These are phyloP conservation scores for Rhizopogon vulgaris DNA, from an alignment of 768 basidiomycete species.

Conservation along the genomic window DNA sequence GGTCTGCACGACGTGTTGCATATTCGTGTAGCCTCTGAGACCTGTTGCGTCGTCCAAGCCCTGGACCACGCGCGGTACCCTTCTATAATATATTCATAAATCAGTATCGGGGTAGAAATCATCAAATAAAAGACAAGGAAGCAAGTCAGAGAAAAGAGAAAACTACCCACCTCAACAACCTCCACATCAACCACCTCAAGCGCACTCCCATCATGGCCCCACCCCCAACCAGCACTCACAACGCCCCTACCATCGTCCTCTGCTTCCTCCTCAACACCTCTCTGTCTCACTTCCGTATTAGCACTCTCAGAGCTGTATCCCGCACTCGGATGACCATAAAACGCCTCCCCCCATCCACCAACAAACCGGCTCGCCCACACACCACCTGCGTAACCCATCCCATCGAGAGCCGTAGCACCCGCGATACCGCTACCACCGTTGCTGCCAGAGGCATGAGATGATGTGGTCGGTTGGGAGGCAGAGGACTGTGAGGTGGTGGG, in stretches of 20 bases:
- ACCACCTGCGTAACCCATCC: conserved; percentile 21
- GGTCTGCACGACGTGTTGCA: conserved; percentile 47
- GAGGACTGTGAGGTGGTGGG: conserved; percentile 16
- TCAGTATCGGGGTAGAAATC: conserved; percentile 4
- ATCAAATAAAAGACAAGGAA: neutral
- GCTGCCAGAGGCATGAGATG: conserved; percentile 8
- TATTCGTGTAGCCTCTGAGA: conserved; percentile 65
- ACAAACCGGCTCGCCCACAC: conserved; percentile 34
- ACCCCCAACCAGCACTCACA: conserved; percentile 72
- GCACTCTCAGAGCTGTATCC: conserved; percentile 14
- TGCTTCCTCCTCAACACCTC: conserved; percentile 25
- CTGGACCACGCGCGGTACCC: conserved; percentile 44
- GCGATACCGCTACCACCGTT: conserved; percentile 18
- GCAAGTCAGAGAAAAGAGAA: neutral
- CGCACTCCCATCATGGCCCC: conserved; percentile 70
- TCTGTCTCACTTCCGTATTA: conserved; percentile 15
- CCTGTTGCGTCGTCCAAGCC: conserved; percentile 56
- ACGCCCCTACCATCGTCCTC: conserved; percentile 57
- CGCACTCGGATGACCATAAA: conserved; percentile 24
- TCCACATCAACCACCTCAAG: conserved; percentile 63
- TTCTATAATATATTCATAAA: conserved; percentile 29
- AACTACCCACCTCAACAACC: conserved; percentile 51
- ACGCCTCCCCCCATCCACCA: conserved; percentile 35
- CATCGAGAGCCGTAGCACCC: conserved; percentile 21
- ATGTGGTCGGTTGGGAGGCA: conserved; percentile 17